These are phyloP conservation scores for Acer saccharum DNA, from an alignment of 345 rosid genomes.

Conservation along the genomic window DNA sequence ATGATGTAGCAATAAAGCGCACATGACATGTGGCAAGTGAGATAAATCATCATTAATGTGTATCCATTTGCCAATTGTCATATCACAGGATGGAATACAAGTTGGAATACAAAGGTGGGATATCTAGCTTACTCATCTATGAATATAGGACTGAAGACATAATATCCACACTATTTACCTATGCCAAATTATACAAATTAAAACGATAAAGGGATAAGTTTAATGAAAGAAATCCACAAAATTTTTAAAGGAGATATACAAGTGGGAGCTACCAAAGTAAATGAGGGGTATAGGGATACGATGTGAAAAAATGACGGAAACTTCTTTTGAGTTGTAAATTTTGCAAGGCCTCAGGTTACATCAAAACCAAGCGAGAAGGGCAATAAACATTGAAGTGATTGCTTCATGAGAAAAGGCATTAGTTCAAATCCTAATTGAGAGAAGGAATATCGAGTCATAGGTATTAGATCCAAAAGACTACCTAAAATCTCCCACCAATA, in stretches of 20 bases:
- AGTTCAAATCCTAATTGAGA: background rate
- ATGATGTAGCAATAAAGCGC: too few species aligned
- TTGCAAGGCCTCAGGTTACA: background rate
- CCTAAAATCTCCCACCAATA: background rate
- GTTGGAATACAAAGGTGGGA: too few species aligned
- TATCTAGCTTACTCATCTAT: too few species aligned
- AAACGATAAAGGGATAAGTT: background rate
- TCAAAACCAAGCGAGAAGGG: background rate
- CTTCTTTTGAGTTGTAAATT: background rate
- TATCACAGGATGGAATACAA: too few species aligned
- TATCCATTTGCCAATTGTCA: too few species aligned
- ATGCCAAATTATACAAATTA: background rate
- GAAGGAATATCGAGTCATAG: background rate
- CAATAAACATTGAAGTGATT: background rate
- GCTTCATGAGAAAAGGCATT: background rate
- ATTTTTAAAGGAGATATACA: background rate
- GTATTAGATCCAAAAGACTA: background rate
- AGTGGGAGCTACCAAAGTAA: background rate
- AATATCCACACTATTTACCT: constrained; percentile 1
- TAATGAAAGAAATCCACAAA: background rate
- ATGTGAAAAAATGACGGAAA: background rate
- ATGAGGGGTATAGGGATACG: background rate
- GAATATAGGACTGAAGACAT: background rate
- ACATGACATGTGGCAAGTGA: too few species aligned
- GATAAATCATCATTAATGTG: too few species aligned